A percentile compares a stretch with the other conserved stretches of the same genome.
phyloP scores from a whole-genome alignment of 768 basidiomycete species.

The Sporobolomyces pararoseus region DNA sequence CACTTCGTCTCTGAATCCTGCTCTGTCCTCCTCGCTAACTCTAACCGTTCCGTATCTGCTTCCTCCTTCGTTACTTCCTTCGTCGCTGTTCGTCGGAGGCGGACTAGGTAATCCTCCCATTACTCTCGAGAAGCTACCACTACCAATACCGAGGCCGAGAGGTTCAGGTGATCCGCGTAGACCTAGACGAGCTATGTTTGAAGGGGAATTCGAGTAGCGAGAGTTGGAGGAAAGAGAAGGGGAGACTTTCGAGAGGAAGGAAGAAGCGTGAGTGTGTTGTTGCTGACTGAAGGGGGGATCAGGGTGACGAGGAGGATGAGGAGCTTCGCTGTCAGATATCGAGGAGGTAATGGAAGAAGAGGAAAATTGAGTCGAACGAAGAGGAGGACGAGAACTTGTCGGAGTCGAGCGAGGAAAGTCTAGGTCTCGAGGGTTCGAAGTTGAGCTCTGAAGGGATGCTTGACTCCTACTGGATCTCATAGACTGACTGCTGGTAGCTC shows the following conservation, averaged over 20 bases:
- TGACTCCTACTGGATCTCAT: neutral
- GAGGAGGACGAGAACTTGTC: neutral
- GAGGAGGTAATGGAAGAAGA: neutral
- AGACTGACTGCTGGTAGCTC: neutral
- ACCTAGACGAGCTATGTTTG: slow-evolving; percentile 11
- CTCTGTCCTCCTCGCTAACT: neutral
- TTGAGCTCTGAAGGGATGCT: neutral
- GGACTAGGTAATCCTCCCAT: slow-evolving; percentile 15
- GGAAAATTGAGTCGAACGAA: neutral
- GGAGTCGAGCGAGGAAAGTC: neutral
- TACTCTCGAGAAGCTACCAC: neutral
- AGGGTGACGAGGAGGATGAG: no score
- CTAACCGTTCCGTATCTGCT: neutral
- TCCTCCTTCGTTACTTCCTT: neutral
- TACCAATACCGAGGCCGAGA: neutral
- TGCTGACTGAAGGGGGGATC: no score
- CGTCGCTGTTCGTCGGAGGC: slow-evolving; percentile 27
- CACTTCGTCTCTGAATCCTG: neutral
- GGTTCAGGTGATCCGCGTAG: slow-evolving; percentile 8
- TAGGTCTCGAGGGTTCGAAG: neutral
- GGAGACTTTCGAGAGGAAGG: slow-evolving; percentile 17
- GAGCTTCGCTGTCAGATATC: neutral
- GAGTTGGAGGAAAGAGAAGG: slow-evolving; percentile 19
- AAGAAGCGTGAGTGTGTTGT: slow-evolving; percentile 8
- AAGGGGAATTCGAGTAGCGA: neutral